Evolutionary conservation across 306 rosid species (phyloP), one percentile per base, ranked within the genome.

Genomic region (Adenanthera pavonina): DNA sequence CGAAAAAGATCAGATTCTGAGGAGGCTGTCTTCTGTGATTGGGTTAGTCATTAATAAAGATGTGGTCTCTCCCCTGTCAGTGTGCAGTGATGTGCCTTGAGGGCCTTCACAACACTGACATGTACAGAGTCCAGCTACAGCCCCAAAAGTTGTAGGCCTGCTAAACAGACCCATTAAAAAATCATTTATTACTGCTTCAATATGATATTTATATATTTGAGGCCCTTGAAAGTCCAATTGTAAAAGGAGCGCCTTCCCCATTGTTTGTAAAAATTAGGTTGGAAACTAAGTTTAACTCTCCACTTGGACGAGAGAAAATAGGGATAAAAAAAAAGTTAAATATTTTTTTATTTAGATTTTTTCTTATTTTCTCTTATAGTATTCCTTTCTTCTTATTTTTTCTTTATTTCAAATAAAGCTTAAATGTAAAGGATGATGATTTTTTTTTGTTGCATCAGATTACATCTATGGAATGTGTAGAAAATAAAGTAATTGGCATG

Each of bases 121-220:
- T 4, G 19, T 68, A 11, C 49, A 69, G 34, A 8, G 1, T 44
- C 6, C 12, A 10, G 12, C 9, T 3, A 25, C 6, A 44, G 19
- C 19, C 17, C 56, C 40, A 46, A 33, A 46, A 69, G 10, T 12
- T 69, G 74, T 6, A 41, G 52, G 53, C 35, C 73, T 19, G 3
- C 64, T 20, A 20, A 67, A 67, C 15, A 38, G 48, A 68, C 73
- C 72, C 73, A 68, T 68, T 43, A 68, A 67, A 40, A 41, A n/a
- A 41, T 43, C 52, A 68, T 41, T 43, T 10, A 41, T 41, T 68
- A 4, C 53, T n/a, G 7, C 52, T 68, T 52, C 53, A 43, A 9
- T 61, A 13, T 30, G 3, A 61, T 61, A 19, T n/a, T n/a, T 8
- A 3, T 3, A 15, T n/a, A 11, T 8, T 2, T 33, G 11, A 35